Evolutionary conservation across 2,329 filamentous ascomycete genomes (phyloP).

Genomic region (Blumeriella jaapii): DNA sequence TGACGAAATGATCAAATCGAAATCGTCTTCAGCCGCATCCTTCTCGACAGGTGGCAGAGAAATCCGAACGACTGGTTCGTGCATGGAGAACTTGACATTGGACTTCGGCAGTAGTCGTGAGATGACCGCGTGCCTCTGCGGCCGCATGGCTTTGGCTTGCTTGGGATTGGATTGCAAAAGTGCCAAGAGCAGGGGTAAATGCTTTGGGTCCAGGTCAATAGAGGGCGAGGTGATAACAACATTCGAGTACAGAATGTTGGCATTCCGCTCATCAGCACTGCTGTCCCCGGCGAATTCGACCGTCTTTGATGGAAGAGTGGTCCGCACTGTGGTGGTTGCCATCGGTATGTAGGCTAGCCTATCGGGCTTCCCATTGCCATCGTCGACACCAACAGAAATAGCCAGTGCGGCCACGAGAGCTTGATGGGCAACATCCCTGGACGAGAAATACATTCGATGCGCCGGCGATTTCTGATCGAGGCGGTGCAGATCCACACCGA

Average conservation of each 20-base stretch:
- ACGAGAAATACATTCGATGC: slow-evolving; percentile 96
- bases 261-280: slow-evolving; percentile 72
- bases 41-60: slow-evolving; percentile 68
- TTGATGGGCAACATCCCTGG: slow-evolving; percentile 87
- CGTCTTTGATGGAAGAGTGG: slow-evolving; percentile 88
- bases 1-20: slow-evolving; percentile 88
- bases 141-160: slow-evolving; percentile 32
- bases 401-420: slow-evolving; percentile 85
- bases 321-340: slow-evolving; percentile 91
- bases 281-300: slow-evolving; percentile 67
- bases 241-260: slow-evolving; percentile 80
- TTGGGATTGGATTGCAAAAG: slow-evolving; percentile 50
- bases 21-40: slow-evolving; percentile 60
- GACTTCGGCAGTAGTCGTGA: slow-evolving; percentile 89
- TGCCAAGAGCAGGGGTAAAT: slow-evolving; percentile 74
- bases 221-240: slow-evolving; percentile 93
- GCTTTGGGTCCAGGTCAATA: slow-evolving; percentile 81
- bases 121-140: slow-evolving; percentile 56
- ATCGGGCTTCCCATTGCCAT: slow-evolving; percentile 76
- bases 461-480: slow-evolving; percentile 87
- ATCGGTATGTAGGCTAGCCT: slow-evolving; percentile 89
- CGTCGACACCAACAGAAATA: slow-evolving; percentile 82
- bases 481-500: slow-evolving; percentile 84
- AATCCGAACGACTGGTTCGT: slow-evolving; percentile 89
- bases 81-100: slow-evolving; percentile 88